A percentile compares a stretch with the other conserved stretches of the same genome.
These are phyloP conservation scores for Talaromyces nanjingensis DNA, from an alignment of 495 filamentous ascomycete genomes.

Conservation along the genomic window DNA sequence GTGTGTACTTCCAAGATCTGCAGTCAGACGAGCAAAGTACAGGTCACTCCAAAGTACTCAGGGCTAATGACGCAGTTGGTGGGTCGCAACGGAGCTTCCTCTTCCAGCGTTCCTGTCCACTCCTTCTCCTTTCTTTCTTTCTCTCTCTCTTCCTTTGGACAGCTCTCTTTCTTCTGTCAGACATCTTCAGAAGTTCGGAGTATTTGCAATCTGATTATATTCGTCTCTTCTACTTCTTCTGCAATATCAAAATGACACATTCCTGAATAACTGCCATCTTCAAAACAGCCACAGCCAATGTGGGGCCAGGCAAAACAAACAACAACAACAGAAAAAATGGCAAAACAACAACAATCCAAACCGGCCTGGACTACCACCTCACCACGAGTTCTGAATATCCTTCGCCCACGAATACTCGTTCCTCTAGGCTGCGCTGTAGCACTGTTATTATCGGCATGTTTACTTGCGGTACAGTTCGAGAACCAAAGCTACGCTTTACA, in stretches of 20 bases:
- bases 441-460: neutral
- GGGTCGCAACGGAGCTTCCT: neutral
- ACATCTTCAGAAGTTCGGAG: no score
- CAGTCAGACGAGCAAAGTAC: neutral
- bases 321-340: neutral
- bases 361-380: neutral
- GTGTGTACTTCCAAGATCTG: neutral
- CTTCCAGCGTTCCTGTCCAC: neutral
- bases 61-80: neutral
- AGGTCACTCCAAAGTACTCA: neutral
- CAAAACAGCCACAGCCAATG: neutral
- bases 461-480: neutral
- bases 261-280: neutral
- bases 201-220: no score
- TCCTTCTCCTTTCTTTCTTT: neutral
- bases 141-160: neutral
- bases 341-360: slow-evolving; percentile 4
- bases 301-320: neutral
- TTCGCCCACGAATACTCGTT: slow-evolving; percentile 3
- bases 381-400: neutral
- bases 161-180: neutral
- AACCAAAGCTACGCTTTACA: slow-evolving; percentile 3
- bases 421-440: neutral
- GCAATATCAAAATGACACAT: neutral
- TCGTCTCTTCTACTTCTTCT: neutral